phyloP scores from a whole-genome alignment of 2,329 filamentous ascomycete species.

The Scedosporium aurantiacum region DNA sequence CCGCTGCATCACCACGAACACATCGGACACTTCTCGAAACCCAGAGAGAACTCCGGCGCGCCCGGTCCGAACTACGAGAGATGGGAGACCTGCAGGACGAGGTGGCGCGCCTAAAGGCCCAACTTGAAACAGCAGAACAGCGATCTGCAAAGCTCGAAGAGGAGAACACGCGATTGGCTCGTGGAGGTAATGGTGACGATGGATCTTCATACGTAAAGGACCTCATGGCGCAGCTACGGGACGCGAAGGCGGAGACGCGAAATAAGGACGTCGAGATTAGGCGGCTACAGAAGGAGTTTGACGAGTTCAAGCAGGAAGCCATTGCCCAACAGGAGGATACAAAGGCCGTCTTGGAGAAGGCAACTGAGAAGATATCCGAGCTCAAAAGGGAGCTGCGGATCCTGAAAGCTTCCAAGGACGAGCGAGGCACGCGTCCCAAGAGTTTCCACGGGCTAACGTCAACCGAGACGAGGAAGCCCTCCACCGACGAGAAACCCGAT shows the following conservation, averaged over 20 bases:
- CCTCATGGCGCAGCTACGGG: constrained; percentile 23
- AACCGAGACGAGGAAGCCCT: constrained; percentile 7
- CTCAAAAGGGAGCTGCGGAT: constrained; percentile 41
- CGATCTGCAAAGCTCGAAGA: constrained; percentile 25
- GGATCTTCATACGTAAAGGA: constrained; percentile 10
- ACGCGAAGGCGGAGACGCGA: constrained; percentile 30
- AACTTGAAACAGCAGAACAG: constrained; percentile 37
- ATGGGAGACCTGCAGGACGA: constrained; percentile 40
- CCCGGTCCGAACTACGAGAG: constrained; percentile 42
- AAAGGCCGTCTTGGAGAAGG: constrained; percentile 41
- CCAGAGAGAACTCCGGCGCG: constrained; percentile 42
- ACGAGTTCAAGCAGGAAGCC: constrained; percentile 40
- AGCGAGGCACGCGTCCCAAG: background rate
- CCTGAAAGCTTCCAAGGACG: constrained; percentile 15
- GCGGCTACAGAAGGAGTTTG: constrained; percentile 40
- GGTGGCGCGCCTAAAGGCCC: constrained; percentile 37
- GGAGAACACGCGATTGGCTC: constrained; percentile 18
- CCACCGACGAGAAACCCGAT: constrained; percentile 3
- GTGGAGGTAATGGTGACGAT: constrained; percentile 8
- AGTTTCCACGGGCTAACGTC: constrained; percentile 5
- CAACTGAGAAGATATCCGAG: constrained; percentile 44
- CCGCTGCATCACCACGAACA: constrained; percentile 34
- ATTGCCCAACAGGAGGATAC: constrained; percentile 44
- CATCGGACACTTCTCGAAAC: constrained; percentile 41
- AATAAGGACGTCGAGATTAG: constrained; percentile 39